These are phyloP conservation scores for Stereum hirsutum DNA, from an alignment of 1,284 basidiomycete genomes.

Conservation along the genomic window DNA sequence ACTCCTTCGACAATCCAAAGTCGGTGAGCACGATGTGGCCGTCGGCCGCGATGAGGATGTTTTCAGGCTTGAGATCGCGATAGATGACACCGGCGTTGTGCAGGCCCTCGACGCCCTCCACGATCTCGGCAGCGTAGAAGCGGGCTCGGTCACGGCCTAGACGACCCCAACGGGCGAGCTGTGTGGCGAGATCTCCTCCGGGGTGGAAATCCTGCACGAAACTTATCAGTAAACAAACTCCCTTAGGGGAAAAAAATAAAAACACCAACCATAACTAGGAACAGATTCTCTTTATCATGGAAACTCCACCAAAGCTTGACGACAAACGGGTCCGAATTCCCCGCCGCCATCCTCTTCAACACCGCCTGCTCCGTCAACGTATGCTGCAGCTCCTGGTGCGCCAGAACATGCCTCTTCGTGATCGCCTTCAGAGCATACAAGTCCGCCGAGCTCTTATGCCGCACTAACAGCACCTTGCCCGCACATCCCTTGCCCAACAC, in stretches of 20 bases:
- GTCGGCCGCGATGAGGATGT: slow-evolving; percentile 86
- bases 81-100: slow-evolving; percentile 84
- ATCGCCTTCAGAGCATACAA: slow-evolving; percentile 94
- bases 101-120: slow-evolving; percentile 88
- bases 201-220: slow-evolving; percentile 80
- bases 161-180: slow-evolving; percentile 90
- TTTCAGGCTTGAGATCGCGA: slow-evolving; percentile 89
- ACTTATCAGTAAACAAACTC: slow-evolving; percentile 10
- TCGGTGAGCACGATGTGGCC: slow-evolving; percentile 96
- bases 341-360: slow-evolving; percentile 80
- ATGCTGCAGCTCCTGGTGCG: slow-evolving; percentile 92
- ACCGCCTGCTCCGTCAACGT: slow-evolving; percentile 94
- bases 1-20: slow-evolving; percentile 89
- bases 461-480: slow-evolving; percentile 85
- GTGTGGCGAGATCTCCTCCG: slow-evolving; percentile 93
- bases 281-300: slow-evolving; percentile 92
- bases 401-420: slow-evolving; percentile 91
- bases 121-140: slow-evolving; percentile 95
- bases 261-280: slow-evolving; percentile 68
- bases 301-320: slow-evolving; percentile 94
- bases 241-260: slow-evolving; percentile 12
- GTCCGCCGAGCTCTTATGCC: slow-evolving; percentile 60
- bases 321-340: slow-evolving; percentile 82
- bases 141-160: slow-evolving; percentile 87
- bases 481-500: slow-evolving; percentile 96